Evolutionary conservation across 257 asterid genomes (phyloP).

Genomic region (Ehretia macrophylla): DNA sequence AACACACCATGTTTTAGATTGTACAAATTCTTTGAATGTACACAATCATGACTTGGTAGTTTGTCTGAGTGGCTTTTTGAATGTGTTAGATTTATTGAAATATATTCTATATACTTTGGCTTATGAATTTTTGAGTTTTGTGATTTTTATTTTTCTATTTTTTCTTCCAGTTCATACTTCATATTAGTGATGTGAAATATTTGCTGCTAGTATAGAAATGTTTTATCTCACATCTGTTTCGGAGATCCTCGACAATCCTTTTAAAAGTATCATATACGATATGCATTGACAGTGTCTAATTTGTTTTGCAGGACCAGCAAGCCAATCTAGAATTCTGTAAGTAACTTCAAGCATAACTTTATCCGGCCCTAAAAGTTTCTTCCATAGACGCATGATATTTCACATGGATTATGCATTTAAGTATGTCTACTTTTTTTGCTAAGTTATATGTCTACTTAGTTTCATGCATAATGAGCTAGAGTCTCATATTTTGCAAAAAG

Average conservation of each 20-base stretch:
- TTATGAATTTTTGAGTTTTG: not conserved
- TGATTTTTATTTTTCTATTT: not conserved
- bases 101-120: not conserved
- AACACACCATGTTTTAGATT: too few species aligned
- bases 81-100: not conserved
- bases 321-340: slow-evolving; percentile 94
- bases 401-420: not conserved
- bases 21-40: too few species aligned
- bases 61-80: not conserved
- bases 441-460: not conserved
- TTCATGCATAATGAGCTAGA: not conserved
- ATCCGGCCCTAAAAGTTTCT: not conserved
- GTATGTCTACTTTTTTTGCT: too few species aligned
- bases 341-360: slow-evolving; percentile 20
- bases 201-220: not conserved
- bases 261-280: too few species aligned
- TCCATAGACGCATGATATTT: not conserved
- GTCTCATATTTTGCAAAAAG: not conserved
- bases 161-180: not conserved
- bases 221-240: not conserved
- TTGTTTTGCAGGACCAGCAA: slow-evolving; percentile 62
- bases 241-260: not conserved
- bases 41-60: not conserved
- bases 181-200: not conserved
- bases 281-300: slow-evolving; percentile 24